Conservation (phyloP, 495 filamentous ascomycete species). For the Neurospora sp. region DNA sequence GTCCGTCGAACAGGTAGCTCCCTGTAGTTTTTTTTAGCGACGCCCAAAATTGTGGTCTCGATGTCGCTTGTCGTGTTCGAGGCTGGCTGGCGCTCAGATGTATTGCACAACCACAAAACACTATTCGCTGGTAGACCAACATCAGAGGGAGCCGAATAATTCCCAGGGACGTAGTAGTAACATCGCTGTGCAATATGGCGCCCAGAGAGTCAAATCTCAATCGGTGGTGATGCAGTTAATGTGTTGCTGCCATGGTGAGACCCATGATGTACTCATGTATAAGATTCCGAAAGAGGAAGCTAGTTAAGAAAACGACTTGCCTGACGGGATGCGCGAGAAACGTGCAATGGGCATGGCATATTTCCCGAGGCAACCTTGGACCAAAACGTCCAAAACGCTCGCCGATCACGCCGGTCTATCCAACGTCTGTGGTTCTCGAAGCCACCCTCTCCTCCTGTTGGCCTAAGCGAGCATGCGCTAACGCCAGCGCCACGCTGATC, state of each 20-base stretch:
- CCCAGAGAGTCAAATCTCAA: background rate
- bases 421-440: background rate
- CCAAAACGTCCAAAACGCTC: background rate
- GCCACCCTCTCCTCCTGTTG: background rate
- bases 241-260: background rate
- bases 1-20: background rate
- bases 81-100: background rate
- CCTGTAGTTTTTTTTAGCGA: background rate
- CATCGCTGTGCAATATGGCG: background rate
- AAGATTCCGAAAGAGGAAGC: background rate
- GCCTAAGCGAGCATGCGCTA: background rate
- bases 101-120: background rate
- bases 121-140: background rate
- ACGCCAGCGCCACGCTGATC: background rate
- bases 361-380: background rate
- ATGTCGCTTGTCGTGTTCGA: background rate
- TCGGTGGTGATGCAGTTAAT: background rate
- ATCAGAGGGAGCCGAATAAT: background rate
- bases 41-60: background rate
- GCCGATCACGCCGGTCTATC: background rate
- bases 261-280: background rate
- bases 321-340: background rate
- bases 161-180: background rate
- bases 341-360: background rate
- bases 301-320: background rate